Evolutionary conservation across 768 basidiomycete species (phyloP), one percentile per base, ranked within the genome.

Genomic region (Hortiboletus flavorubellus): DNA sequence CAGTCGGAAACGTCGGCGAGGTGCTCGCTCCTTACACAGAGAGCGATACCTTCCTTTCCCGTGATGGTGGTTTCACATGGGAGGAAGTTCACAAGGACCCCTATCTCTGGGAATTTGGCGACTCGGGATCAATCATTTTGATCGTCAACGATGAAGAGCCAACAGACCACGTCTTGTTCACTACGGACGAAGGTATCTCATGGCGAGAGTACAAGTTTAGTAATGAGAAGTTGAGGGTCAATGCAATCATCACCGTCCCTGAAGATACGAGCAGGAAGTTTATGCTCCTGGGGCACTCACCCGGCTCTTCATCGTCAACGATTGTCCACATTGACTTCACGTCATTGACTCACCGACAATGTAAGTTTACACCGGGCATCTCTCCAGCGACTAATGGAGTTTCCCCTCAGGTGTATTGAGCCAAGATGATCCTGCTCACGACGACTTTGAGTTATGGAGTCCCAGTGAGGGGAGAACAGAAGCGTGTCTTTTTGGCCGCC

Each of bases 51-150:
- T 98, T 97, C 86, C 80, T 98, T 40, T 93, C 91, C 53, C 91
- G 97, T 5, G 93, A 99, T 63, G 97, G 85, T 2, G 97, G 97
- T 9, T 97, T 97, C 73, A 93, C 91, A 0, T 99, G 97, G 97
- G 85, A 97, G 68, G 97, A 99, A 73, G 88, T 99, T 0, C 94
- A 94, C 76, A 99, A 99, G 69, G 95, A 96, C 61, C 96, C 97
- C 0, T 90, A 98, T 67, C 78, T 98, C 38, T 99, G 93, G 93
- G 94, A 95, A 68, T 98, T 96, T 63, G 96, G 96, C 30, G 97
- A 98, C 73, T 96, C 92, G 0, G 97, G 97, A 5, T 94, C 95
- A 2, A 79, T 99, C 54, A 79, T 98, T 35, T 77, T 99, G 61
- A 87, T 99, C 75, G 93, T 85, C 42, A 98, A 98, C 70, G 97